Base-by-base conservation (phyloP, 169 alveolate genomes). In the Plasmodium sp. region DNA sequence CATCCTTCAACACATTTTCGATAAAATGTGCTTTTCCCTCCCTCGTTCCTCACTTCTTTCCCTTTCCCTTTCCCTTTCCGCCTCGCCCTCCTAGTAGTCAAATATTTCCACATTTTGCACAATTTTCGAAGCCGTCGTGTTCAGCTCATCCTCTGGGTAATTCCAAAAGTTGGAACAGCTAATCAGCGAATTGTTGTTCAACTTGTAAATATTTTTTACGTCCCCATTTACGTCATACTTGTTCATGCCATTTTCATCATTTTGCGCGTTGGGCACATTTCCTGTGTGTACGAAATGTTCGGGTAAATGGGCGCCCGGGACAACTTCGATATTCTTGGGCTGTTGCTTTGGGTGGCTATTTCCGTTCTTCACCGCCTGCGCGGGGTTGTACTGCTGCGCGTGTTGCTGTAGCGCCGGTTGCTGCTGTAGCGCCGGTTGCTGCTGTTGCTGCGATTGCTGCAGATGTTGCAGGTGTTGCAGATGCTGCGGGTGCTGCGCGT, bases 91-190 rank as follows among this genome's bases (percentile, higher is more conserved):
- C n/a, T 56, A 85, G 67, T 86, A 86, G 34, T 86, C 93, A 33
- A 86, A 86, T 9, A 86, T 86, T 58, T 86, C 93, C 12, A 86
- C 86, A 31, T 86, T 79, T 41, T 86, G 93, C 31, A 75, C 82
- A 48, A 86, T 86, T 86, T 86, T 75, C 45, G 93, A 36, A 22
- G 93, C 73, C 34, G 85, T 22, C 12, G 93, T 79, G 33, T 83
- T 14, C 3, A 86, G 67, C 48, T 86, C 93, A 77, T 86, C 93
- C 77, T 86, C 93, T 2, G 93, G 81, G 48, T 51, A 75, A 86
- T 86, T 86, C 93, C 93, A 86, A 39, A 86, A 77, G 67, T 86
- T 86, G 18, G 93, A 86, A 43, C 93, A 86, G 48, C 93, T 77
- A 74, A 43, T 58, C 71, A 86, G 67, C 16, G 84, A 18, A 39